Evolutionary conservation across 2,329 filamentous ascomycete species (phyloP).

Genomic region (Pestalotiopsis sp.): DNA sequence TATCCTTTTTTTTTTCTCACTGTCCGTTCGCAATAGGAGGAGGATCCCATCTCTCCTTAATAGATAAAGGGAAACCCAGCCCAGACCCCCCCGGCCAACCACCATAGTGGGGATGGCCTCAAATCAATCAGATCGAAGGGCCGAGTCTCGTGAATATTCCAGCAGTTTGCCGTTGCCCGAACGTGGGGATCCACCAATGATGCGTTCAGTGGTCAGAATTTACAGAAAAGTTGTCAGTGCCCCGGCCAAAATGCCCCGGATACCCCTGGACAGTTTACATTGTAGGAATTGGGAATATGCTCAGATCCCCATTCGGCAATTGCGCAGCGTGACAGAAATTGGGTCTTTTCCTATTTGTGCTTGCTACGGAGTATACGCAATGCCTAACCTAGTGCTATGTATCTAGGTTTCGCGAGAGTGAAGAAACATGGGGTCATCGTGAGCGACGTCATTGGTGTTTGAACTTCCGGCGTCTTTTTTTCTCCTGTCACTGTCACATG

Average conservation of each 20-base stretch:
- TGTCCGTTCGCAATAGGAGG: neutral
- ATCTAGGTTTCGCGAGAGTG: no score
- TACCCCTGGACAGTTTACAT: neutral
- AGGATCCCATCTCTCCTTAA: neutral
- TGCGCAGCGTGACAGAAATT: neutral
- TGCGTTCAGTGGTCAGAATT: neutral
- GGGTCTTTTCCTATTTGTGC: neutral
- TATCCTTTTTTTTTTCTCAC: neutral
- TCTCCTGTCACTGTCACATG: neutral
- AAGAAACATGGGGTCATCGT: neutral
- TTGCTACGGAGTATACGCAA: no score
- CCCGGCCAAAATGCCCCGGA: neutral
- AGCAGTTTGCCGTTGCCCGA: neutral
- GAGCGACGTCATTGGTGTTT: neutral
- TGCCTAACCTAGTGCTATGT: no score
- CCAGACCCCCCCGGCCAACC: neutral
- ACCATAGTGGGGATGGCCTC: neutral
- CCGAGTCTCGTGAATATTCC: constrained; percentile 5
- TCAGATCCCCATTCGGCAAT: neutral
- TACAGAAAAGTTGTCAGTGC: neutral
- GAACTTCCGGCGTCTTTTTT: no score
- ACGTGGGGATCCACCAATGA: constrained; percentile 1
- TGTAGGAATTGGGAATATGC: neutral
- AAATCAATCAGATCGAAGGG: neutral
- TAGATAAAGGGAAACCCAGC: neutral